A percentile compares a stretch with the other conserved stretches of the same genome.
These are phyloP conservation scores for Retiboletus flavoniger DNA, from an alignment of 1,284 basidiomycete genomes.

Conservation along the genomic window DNA sequence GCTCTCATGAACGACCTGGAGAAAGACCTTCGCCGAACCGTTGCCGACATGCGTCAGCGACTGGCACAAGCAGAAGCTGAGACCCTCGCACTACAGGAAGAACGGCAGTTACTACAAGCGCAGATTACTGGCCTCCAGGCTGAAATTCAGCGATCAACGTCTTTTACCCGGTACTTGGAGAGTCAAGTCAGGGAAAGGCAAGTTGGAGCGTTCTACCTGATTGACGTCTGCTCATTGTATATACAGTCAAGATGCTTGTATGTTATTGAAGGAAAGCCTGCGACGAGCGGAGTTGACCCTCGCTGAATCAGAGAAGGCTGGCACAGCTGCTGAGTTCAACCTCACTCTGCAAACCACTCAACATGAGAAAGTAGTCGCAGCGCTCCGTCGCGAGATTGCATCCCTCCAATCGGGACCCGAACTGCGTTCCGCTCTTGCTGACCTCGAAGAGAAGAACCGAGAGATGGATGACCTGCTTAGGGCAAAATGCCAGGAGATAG, in stretches of 20 bases:
- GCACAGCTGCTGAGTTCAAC: constrained; percentile 61
- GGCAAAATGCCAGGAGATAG: constrained; percentile 72
- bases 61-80: constrained; percentile 25
- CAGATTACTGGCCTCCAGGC: constrained; percentile 59
- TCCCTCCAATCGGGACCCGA: constrained; percentile 52
- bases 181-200: constrained; percentile 60
- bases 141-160: constrained; percentile 60
- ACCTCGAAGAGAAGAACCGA: constrained; percentile 64
- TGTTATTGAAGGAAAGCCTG: constrained; percentile 47
- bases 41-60: constrained; percentile 19
- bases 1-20: constrained; percentile 18
- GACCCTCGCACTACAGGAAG: constrained; percentile 42
- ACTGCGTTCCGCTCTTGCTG: constrained; percentile 52
- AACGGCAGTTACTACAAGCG: constrained; percentile 50
- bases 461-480: constrained; percentile 72
- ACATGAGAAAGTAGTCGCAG: constrained; percentile 58
- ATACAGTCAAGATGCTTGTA: constrained; percentile 49
- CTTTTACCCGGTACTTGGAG: constrained; percentile 60
- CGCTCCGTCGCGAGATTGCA: constrained; percentile 56
- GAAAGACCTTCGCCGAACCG: constrained; percentile 23
- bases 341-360: constrained; percentile 61
- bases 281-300: constrained; percentile 44
- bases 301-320: constrained; percentile 53
- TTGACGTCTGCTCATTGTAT: constrained; percentile 2
- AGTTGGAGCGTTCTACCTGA: constrained; percentile 12